A percentile compares a stretch with the other conserved stretches of the same genome.
phyloP scores from a whole-genome alignment of 768 basidiomycete genomes.

The Termitomyces sp. region DNA sequence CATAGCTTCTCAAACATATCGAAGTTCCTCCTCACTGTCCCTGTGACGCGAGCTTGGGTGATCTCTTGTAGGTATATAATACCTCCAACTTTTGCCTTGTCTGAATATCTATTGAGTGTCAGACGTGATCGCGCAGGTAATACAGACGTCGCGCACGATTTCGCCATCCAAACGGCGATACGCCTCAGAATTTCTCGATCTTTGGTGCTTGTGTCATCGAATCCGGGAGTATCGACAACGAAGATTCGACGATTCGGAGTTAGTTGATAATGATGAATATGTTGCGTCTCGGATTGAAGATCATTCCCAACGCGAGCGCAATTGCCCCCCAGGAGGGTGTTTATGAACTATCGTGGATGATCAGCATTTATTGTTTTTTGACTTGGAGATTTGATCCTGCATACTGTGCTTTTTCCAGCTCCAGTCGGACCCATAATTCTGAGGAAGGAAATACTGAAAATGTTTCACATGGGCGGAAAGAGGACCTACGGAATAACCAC shows the following conservation, averaged over 20 bases:
- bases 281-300: constrained; percentile 5
- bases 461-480: not conserved
- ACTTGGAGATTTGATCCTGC: not conserved
- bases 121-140: not conserved
- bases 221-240: constrained; percentile 11
- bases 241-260: constrained; percentile 4
- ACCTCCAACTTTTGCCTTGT: constrained; percentile 11
- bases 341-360: constrained; percentile 4
- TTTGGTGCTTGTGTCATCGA: constrained; percentile 10
- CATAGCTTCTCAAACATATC: constrained; percentile 15
- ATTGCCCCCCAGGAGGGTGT: constrained; percentile 4
- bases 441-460: not conserved
- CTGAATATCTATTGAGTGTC: constrained; percentile 5
- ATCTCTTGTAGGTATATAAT: constrained; percentile 16
- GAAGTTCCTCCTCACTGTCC: constrained; percentile 17
- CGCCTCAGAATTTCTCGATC: constrained; percentile 11
- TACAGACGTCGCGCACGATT: constrained; percentile 1
- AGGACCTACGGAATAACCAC: constrained; percentile 5
- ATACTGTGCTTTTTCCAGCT: constrained; percentile 11
- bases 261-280: constrained; percentile 10
- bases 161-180: constrained; percentile 12
- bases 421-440: constrained; percentile 10
- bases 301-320: constrained; percentile 5
- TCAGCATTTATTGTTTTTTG: not conserved
- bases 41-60: constrained; percentile 16